Evolutionary conservation across 768 basidiomycete species (phyloP), one percentile per base, ranked within the genome.

Genomic region (Tremella mesenterica): DNA sequence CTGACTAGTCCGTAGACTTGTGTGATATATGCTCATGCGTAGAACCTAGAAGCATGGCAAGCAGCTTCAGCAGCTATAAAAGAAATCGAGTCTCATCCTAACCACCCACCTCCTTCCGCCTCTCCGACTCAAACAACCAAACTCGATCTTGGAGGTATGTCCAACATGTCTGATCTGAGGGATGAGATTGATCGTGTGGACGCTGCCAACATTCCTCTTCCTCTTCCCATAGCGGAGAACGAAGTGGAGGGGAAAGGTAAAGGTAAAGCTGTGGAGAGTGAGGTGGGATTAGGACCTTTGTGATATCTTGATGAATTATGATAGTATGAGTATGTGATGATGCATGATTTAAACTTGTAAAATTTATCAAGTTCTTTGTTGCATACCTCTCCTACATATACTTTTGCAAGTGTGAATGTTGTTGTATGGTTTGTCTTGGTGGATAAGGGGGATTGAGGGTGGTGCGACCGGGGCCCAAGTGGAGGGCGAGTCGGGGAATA

Each of bases 31-130:
- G n/a, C 44, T 46, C 20, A 46, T 26, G 16, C 18, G 45, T 61
- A 96, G 93, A 99, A 97, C 75, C 78, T 99, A 46, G 88, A 95
- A 67, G 87, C 85, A 49, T 99, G 95, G 95, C 85, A 93, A 75
- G 90, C 90, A 65, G 95, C 90, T 8, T 88, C 88, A 77, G 81
- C 80, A 62, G 91, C 93, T 66, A 87, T 95, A 59, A 82, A 83
- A 50, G 85, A 85, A 74, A 92, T 99, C 69, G 85, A 89, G 30
- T 81, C 84, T 51, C 91, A 95, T 72, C 91, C 91, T 14, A 95
- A 92, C 71, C 80, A 78, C 64, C 63, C 65, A 6, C 59, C 64
- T 12, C 30, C 39, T 16, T 12, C 39, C 10, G 60, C 60, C 14
- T 52, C 52, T 18, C 60, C 57, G 8, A 33, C 59, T 6, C 54